Evolutionary conservation across 2,329 filamentous ascomycete genomes (phyloP).

Genomic region (Monosporascus sp.): DNA sequence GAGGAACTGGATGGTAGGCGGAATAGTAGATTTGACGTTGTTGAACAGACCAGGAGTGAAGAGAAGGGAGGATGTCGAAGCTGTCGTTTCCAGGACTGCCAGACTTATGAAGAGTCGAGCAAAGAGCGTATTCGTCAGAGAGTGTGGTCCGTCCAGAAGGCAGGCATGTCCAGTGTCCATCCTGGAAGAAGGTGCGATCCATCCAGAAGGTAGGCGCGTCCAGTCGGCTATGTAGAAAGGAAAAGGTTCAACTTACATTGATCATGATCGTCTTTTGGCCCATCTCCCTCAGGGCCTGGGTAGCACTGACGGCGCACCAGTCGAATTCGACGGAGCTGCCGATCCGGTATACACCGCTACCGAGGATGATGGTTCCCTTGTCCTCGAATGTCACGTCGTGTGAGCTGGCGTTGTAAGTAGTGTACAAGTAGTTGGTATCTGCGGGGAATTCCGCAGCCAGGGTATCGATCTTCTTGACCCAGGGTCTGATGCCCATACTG

Average conservation of each 20-base stretch:
- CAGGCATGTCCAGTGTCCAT: too few species aligned
- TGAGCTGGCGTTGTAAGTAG: conserved; percentile 91
- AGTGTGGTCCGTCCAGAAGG: too few species aligned
- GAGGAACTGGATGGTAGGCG: too few species aligned
- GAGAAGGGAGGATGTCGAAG: too few species aligned
- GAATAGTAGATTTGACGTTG: too few species aligned
- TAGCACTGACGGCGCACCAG: conserved; percentile 93
- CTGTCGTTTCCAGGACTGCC: too few species aligned
- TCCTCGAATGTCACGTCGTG: conserved; percentile 95
- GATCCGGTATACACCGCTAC: conserved; percentile 95
- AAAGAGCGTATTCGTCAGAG: too few species aligned
- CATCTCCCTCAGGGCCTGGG: conserved; percentile 74
- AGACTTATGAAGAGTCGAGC: too few species aligned
- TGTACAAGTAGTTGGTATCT: conserved; percentile 93
- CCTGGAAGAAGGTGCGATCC: too few species aligned
- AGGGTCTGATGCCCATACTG: conserved; percentile 84
- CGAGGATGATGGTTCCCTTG: conserved; percentile 82
- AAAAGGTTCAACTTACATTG: conserved; percentile 52
- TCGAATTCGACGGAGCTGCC: conserved; percentile 98
- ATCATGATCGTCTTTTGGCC: conserved; percentile 98
- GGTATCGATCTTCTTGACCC: conserved; percentile 98
- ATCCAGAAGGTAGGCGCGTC: too few species aligned
- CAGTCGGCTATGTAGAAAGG: conserved; percentile 1
- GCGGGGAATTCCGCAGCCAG: conserved; percentile 95
- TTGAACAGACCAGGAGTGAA: too few species aligned